Evolutionary conservation across 2,329 filamentous ascomycete genomes (phyloP), one percentile per base, ranked within the genome.

Genomic region (Canariomyces notabilis): DNA sequence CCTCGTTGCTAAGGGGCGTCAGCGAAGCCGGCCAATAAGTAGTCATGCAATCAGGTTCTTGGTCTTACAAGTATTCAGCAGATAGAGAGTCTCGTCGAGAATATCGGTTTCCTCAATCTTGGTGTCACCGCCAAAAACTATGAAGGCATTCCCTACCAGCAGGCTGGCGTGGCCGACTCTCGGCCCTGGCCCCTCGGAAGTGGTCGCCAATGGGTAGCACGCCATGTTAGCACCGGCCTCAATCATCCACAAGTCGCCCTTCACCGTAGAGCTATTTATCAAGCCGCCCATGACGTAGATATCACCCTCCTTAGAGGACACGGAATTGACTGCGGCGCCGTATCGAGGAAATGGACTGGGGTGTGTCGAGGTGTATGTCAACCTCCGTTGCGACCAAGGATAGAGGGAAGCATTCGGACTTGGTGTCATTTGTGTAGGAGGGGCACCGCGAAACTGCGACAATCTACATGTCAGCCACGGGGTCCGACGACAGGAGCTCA

Each of bases 281-380:
- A 98, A 70, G 41, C 93, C 93, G 53, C 93, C 93, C 90, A 98
- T 97, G 61, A 98, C 77, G 61, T 97, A 98, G 47, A 98, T 87
- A 59, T 95, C 89, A 49, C 94, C 94, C 67, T 98, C 93, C 68
- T 97, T 97, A 32, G 90, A 96, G 19, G 90, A 87, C 14, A 85
- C 77, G 0, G 89, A 80, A 65, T 98, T 98, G 64, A 96, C 91
- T 6, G 94, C 93, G 42, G 94, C 89, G 63, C 93, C 93, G 76
- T 98, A 98, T 64, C 93, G 83, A 12, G 93, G 93, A 59, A 98
- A 98, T 0, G 93, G 93, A 57, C 88, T 90, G 9, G 84, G 79
- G 60, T 89, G 83, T 2, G 83, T 79, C 5, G 88, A 82, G 14
- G 87, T 87, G 65, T 95, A 95, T 54, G 86, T 91, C 43, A 98